Conservation (phyloP, 495 filamentous ascomycete species). For the Penicillium subrubescens region DNA sequence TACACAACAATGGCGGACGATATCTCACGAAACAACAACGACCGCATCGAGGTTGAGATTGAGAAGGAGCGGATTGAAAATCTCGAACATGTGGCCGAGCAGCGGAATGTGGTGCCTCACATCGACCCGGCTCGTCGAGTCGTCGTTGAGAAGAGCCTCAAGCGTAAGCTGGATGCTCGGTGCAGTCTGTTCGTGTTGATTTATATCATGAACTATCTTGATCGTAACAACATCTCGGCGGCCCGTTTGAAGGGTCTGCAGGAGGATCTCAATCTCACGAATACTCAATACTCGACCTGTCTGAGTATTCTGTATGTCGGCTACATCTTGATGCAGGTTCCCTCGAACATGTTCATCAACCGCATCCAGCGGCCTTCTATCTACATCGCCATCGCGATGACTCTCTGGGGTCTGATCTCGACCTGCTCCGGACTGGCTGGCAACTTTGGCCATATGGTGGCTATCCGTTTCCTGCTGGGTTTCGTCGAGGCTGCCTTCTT, state of each 20-base stretch:
- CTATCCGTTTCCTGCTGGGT: constrained; percentile 67
- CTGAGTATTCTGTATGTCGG: constrained; percentile 72
- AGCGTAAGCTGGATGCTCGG: constrained; percentile 36
- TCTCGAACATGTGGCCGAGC: constrained; percentile 26
- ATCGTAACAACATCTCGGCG: constrained; percentile 58
- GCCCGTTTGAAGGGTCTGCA: constrained; percentile 55
- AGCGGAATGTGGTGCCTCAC: constrained; percentile 15
- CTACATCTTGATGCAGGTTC: constrained; percentile 37
- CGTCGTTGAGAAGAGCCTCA: constrained; percentile 33
- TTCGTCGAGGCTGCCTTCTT: constrained; percentile 56
- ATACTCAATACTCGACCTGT: constrained; percentile 56
- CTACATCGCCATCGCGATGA: constrained; percentile 65
- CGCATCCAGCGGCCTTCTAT: constrained; percentile 53
- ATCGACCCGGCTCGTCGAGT: constrained; percentile 29
- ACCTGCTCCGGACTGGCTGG: constrained; percentile 55
- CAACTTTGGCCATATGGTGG: constrained; percentile 60
- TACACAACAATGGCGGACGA: constrained; percentile 23
- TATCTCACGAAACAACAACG: constrained; percentile 21
- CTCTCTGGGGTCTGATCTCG: constrained; percentile 68
- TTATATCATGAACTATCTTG: constrained; percentile 43
- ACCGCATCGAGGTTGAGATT: constrained; percentile 20
- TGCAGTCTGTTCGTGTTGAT: constrained; percentile 35
- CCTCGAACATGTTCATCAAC: constrained; percentile 46
- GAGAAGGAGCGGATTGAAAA: constrained; percentile 27
- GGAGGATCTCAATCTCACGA: constrained; percentile 45